Evolutionary conservation across 305 asterid species (phyloP).

Genomic region (Fraxinus xanthoxyloides): DNA sequence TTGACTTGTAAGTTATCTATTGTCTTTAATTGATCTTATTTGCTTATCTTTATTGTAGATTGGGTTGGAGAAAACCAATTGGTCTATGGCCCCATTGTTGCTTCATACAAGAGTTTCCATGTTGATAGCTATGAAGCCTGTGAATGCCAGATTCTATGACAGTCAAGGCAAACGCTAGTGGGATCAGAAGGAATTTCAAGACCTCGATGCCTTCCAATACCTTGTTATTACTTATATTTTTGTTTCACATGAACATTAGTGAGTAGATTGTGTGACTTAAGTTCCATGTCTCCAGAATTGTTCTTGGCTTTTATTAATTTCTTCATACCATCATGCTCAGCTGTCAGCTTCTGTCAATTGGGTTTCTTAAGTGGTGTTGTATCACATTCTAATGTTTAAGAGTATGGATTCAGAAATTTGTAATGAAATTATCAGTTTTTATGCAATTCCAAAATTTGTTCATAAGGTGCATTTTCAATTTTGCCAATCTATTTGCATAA

Average conservation of each 20-base stretch:
- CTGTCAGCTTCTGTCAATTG: background rate
- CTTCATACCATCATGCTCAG: background rate
- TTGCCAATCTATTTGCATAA: too few relatives aligned
- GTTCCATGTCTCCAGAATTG: background rate
- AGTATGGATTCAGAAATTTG: too few relatives aligned
- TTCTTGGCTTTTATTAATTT: background rate
- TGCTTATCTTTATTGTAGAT: background rate
- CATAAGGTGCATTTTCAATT: too few relatives aligned
- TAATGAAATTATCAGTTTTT: too few relatives aligned
- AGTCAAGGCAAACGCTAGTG: constrained; percentile 66
- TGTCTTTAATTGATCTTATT: background rate
- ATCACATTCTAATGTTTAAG: too few relatives aligned
- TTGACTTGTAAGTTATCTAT: constrained; percentile 63
- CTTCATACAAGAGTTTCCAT: constrained; percentile 72
- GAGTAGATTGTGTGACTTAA: background rate
- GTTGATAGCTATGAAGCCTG: constrained; percentile 72
- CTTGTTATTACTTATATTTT: background rate
- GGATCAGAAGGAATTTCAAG: constrained; percentile 71
- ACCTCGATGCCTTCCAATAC: constrained; percentile 51
- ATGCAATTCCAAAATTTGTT: too few relatives aligned
- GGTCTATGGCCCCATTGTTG: constrained; percentile 77
- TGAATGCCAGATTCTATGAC: constrained; percentile 51
- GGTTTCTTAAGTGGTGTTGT: background rate
- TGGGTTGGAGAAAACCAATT: constrained; percentile 64
- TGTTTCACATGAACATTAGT: background rate